Evolutionary conservation across 179 eudicot genomes (phyloP).

Genomic region (Carnegiea gigantea): DNA sequence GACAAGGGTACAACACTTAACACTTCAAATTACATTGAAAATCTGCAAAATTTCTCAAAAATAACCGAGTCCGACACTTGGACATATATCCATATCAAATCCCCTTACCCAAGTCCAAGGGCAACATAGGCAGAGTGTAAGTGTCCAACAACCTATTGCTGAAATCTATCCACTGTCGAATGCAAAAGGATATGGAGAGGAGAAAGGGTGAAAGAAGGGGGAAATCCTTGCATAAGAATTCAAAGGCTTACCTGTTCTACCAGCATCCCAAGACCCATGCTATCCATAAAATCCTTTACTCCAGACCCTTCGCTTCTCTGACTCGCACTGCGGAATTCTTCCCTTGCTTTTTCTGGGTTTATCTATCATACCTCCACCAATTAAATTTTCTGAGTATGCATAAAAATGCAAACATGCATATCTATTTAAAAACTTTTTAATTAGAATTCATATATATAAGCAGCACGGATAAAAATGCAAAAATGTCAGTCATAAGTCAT

Average conservation of each 20-base stretch:
- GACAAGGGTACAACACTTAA: no score
- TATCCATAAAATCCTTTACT: constrained; percentile 94
- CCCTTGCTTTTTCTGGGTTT: constrained; percentile 93
- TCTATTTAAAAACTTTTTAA: neutral
- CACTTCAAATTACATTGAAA: no score
- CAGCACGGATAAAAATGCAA: neutral
- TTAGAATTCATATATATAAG: neutral
- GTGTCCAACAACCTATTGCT: neutral
- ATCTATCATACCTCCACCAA: constrained; percentile 54
- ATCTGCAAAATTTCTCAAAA: no score
- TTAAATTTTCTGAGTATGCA: constrained; percentile 24
- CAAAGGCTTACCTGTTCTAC: constrained; percentile 66
- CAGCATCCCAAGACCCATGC: constrained; percentile 96
- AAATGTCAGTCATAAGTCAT: neutral
- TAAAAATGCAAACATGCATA: neutral
- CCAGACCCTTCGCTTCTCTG: constrained; percentile 73
- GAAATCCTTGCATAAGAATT: neutral
- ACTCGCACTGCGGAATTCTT: constrained; percentile 78
- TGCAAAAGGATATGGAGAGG: neutral
- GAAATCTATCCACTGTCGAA: neutral
- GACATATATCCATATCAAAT: no score
- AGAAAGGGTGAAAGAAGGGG: no score
- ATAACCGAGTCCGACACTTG: no score
- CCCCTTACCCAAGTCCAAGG: no score
- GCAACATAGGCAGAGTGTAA: no score